A percentile compares a stretch with the other conserved stretches of the same genome.
phyloP scores from a whole-genome alignment of 1,284 basidiomycete genomes.

The Apiotrichum laibachii region DNA sequence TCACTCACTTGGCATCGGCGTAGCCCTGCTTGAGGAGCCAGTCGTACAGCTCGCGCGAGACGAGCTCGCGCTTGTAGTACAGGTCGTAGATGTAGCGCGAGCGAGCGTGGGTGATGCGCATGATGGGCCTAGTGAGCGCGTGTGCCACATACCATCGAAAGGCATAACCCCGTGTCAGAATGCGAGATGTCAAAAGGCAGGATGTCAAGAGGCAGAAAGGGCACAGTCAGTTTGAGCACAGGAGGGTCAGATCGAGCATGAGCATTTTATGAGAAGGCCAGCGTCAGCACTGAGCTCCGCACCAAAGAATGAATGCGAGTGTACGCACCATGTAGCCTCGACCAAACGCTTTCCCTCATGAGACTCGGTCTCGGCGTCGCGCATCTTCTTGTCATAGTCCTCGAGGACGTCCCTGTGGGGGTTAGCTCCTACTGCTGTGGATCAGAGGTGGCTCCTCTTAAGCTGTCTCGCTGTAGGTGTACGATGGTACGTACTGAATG shows the following conservation, averaged over 20 bases:
- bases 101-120: constrained; percentile 93
- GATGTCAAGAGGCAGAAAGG: neutral
- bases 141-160: too few species aligned
- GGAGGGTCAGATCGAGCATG: neutral
- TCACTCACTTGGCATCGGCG: constrained; percentile 86
- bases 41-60: constrained; percentile 90
- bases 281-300: neutral
- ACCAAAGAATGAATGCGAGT: too few species aligned
- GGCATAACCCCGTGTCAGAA: neutral
- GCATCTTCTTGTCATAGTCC: constrained; percentile 94
- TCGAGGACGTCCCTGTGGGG: constrained; percentile 78
- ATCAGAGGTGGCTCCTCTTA: neutral
- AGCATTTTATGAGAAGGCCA: neutral
- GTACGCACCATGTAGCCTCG: constrained; percentile 79
- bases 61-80: constrained; percentile 97
- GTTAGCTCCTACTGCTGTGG: constrained; percentile 62
- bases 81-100: constrained; percentile 97
- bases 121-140: constrained; percentile 64
- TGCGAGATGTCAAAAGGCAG: too few species aligned
- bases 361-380: constrained; percentile 93
- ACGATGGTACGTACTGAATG: constrained; percentile 61
- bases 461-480: too few species aligned
- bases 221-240: neutral
- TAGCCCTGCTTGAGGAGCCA: constrained; percentile 98
- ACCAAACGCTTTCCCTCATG: constrained; percentile 97